Evolutionary conservation across 495 filamentous ascomycete species (phyloP).

Genomic region (Hypoxylon trugodes): DNA sequence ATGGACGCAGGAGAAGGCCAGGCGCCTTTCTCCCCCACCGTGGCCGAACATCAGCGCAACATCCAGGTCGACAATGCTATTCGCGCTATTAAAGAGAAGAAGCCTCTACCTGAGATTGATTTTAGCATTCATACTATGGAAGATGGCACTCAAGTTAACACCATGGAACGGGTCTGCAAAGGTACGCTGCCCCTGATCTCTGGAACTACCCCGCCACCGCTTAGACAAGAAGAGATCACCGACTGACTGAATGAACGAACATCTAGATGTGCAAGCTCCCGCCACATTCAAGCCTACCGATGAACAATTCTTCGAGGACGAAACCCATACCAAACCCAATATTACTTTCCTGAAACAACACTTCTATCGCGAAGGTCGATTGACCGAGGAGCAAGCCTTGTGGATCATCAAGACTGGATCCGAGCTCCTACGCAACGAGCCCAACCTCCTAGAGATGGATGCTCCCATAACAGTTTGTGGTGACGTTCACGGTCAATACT

Average conservation of each 20-base stretch:
- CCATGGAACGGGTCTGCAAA: slow-evolving; percentile 94
- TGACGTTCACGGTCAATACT: slow-evolving; percentile 98
- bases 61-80: slow-evolving; percentile 71
- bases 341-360: slow-evolving; percentile 96
- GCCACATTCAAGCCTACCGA: slow-evolving; percentile 89
- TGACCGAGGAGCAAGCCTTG: slow-evolving; percentile 96
- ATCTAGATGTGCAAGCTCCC: slow-evolving; percentile 91
- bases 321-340: slow-evolving; percentile 88
- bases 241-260: slow-evolving; percentile 20
- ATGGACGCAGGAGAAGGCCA: slow-evolving; percentile 53
- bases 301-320: slow-evolving; percentile 75
- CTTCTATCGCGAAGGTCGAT: slow-evolving; percentile 94
- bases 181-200: slow-evolving; percentile 63
- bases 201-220: slow-evolving; percentile 21
- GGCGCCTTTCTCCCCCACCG: slow-evolving; percentile 37
- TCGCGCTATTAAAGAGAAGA: slow-evolving; percentile 90
- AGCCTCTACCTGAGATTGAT: slow-evolving; percentile 94
- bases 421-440: slow-evolving; percentile 83
- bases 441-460: slow-evolving; percentile 98
- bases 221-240: slow-evolving; percentile 4
- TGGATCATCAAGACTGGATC: slow-evolving; percentile 91
- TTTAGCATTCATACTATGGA: slow-evolving; percentile 98
- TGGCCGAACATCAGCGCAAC: slow-evolving; percentile 46
- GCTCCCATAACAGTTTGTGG: slow-evolving; percentile 99
- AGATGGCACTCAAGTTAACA: slow-evolving; percentile 94